These are phyloP conservation scores for Pyrenopolyporus hunteri DNA, from an alignment of 495 filamentous ascomycete species.

Conservation along the genomic window DNA sequence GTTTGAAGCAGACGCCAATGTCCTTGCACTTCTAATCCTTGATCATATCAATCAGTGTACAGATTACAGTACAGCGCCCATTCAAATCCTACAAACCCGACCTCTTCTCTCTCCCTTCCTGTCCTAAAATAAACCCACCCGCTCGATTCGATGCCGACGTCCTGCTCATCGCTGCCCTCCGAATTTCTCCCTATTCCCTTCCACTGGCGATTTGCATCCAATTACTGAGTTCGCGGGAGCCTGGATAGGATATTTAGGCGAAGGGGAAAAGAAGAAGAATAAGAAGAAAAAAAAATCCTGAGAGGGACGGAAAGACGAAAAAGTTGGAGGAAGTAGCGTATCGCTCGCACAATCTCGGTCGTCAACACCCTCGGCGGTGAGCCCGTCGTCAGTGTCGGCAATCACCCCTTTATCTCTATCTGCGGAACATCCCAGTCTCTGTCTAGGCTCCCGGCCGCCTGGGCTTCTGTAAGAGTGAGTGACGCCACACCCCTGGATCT, in stretches of 20 bases:
- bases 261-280: slow-evolving; percentile 9
- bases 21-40: slow-evolving; percentile 27
- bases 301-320: background rate
- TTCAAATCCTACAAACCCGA: slow-evolving; percentile 34
- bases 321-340: slow-evolving; percentile 12
- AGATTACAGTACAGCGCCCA: slow-evolving; percentile 30
- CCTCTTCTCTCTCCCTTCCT: slow-evolving; percentile 31
- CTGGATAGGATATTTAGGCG: slow-evolving; percentile 14
- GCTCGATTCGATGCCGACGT: slow-evolving; percentile 39
- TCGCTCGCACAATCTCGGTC: slow-evolving; percentile 27
- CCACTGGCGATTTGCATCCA: slow-evolving; percentile 24
- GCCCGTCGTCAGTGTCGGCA: slow-evolving; percentile 30
- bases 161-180: slow-evolving; percentile 19
- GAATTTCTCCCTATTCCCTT: slow-evolving; percentile 13
- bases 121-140: slow-evolving; percentile 8
- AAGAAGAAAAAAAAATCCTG: background rate
- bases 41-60: slow-evolving; percentile 33
- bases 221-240: slow-evolving; percentile 26
- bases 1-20: slow-evolving; percentile 14
- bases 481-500: slow-evolving; percentile 17
- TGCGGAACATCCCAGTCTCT: slow-evolving; percentile 31
- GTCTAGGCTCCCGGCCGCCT: slow-evolving; percentile 44
- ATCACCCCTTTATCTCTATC: slow-evolving; percentile 26
- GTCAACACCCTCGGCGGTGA: slow-evolving; percentile 36
- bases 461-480: slow-evolving; percentile 42